These are phyloP conservation scores for Gnaphalium uliginosum DNA, from an alignment of 129 eudicot species.

Conservation along the genomic window DNA sequence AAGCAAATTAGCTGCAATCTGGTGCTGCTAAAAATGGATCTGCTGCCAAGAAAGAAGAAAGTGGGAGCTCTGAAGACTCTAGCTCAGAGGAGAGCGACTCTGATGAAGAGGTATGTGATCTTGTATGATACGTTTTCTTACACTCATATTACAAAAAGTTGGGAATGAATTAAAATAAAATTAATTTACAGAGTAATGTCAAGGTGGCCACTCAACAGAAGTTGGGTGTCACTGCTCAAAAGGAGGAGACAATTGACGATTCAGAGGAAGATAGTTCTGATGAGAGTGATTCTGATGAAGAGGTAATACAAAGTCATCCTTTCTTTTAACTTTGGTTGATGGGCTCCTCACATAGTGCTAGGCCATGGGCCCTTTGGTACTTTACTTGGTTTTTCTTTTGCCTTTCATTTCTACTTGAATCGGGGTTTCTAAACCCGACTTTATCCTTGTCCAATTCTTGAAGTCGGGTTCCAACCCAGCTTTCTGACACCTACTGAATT, in stretches of 20 bases:
- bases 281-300: slow-evolving; percentile 7
- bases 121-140: no score
- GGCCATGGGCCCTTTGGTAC: no score
- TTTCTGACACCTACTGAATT: no score
- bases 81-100: neutral
- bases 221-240: neutral
- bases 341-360: no score
- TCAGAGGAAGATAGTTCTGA: neutral
- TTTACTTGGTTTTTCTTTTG: no score
- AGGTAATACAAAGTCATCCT: neutral
- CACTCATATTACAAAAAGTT: neutral
- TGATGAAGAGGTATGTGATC: slow-evolving; percentile 1
- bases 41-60: neutral
- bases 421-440: no score
- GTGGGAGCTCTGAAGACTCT: neutral
- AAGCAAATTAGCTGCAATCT: neutral
- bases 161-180: neutral
- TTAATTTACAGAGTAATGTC: neutral
- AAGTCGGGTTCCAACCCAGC: no score
- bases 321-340: neutral
- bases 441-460: no score
- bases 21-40: neutral
- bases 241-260: neutral
- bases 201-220: neutral
- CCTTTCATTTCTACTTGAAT: no score